These are phyloP conservation scores for Penicillium angulare DNA, from an alignment of 495 filamentous ascomycete species.

Conservation along the genomic window DNA sequence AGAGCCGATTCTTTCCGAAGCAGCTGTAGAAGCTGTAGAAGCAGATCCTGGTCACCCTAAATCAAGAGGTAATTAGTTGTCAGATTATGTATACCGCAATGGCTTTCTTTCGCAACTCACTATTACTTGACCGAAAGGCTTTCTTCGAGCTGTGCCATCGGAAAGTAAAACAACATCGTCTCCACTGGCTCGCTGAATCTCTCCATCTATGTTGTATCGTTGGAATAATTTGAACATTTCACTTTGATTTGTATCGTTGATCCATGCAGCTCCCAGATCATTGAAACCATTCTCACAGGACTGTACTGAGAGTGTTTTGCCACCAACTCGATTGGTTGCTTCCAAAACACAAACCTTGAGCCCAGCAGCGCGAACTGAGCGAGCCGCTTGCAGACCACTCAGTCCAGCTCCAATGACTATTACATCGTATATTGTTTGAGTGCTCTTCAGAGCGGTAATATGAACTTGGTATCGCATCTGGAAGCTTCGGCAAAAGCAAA, in stretches of 20 bases:
- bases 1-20: conserved; percentile 2
- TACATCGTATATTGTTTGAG: conserved; percentile 25
- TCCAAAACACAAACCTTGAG: conserved; percentile 42
- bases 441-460: neutral
- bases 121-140: conserved; percentile 6
- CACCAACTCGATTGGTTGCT: conserved; percentile 45
- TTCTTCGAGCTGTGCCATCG: conserved; percentile 14
- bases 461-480: neutral
- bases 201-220: conserved; percentile 34
- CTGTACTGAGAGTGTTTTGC: conserved; percentile 37
- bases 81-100: too few relatives aligned
- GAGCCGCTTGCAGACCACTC: conserved; percentile 48
- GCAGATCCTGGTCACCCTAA: conserved; percentile 9
- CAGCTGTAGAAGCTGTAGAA: neutral
- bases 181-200: conserved; percentile 36
- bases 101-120: neutral
- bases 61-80: too few relatives aligned
- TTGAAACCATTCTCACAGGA: conserved; percentile 26
- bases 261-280: conserved; percentile 51
- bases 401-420: conserved; percentile 51
- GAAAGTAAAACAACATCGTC: conserved; percentile 22
- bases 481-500: neutral
- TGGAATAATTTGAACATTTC: conserved; percentile 35
- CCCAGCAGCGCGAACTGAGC: conserved; percentile 35
- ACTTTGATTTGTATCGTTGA: conserved; percentile 48